Conservation (phyloP, 192 early-diverging fungal genomes). For the Rhizoclosmatium sp. region DNA sequence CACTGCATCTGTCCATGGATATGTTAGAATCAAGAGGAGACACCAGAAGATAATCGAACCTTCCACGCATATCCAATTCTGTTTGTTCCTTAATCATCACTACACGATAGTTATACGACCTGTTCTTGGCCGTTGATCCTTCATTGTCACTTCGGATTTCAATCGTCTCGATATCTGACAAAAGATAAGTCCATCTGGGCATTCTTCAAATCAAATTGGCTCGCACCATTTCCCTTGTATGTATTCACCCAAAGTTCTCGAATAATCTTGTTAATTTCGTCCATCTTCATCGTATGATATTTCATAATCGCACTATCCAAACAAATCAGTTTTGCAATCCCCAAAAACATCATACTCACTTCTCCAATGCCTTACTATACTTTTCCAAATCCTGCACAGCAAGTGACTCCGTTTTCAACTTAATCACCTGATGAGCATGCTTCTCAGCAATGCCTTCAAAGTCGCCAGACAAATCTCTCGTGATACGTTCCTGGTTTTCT, state of each 20-base stretch:
- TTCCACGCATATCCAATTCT: slow-evolving; percentile 90
- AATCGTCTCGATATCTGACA: slow-evolving; percentile 90
- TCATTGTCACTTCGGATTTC: slow-evolving; percentile 94
- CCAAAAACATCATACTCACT: slow-evolving; percentile 39
- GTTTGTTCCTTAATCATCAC: slow-evolving; percentile 90
- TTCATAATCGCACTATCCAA: slow-evolving; percentile 71
- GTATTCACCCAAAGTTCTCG: slow-evolving; percentile 96
- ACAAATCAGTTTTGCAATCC: neutral
- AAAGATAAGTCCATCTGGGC: too few species aligned
- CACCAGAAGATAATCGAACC: too few species aligned
- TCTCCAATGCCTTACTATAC: slow-evolving; percentile 84
- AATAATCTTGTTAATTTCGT: slow-evolving; percentile 96
- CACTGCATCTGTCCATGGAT: slow-evolving; percentile 73
- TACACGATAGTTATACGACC: slow-evolving; percentile 88
- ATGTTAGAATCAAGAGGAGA: too few species aligned
- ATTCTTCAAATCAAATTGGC: neutral
- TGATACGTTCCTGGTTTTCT: slow-evolving; percentile 67
- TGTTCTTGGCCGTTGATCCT: slow-evolving; percentile 63
- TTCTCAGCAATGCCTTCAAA: slow-evolving; percentile 80
- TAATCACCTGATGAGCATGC: slow-evolving; percentile 72
- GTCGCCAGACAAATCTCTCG: slow-evolving; percentile 71
- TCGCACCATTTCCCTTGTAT: slow-evolving; percentile 85
- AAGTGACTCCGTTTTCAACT: slow-evolving; percentile 79
- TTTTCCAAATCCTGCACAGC: slow-evolving; percentile 83
- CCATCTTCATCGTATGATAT: slow-evolving; percentile 94